phyloP scores from a whole-genome alignment of 2,329 filamentous ascomycete species.

The Rhynchosporium agropyri region DNA sequence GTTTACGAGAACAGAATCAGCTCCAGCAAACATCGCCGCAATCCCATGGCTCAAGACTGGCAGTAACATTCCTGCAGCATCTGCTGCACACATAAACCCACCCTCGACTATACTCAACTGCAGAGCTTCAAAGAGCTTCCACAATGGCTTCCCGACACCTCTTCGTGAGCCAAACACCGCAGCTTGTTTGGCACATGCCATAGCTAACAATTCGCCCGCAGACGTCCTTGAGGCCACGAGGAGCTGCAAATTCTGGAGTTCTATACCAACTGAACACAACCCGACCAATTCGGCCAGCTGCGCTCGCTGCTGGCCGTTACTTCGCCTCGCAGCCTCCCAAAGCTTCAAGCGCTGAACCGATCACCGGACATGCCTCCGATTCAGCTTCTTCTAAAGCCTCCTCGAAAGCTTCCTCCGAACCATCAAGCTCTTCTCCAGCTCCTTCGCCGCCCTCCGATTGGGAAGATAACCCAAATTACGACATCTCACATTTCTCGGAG shows the following conservation, averaged over 20 bases:
- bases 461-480: conserved; percentile 74
- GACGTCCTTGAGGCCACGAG: conserved; percentile 21
- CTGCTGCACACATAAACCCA: conserved; percentile 35
- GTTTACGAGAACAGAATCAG: neutral
- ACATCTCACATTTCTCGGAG: conserved; percentile 74
- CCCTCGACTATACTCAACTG: conserved; percentile 6
- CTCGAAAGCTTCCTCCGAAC: conserved; percentile 18
- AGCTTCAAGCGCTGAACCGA: conserved; percentile 18
- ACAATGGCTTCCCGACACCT: conserved; percentile 38
- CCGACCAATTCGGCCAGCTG: conserved; percentile 12
- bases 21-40: conserved; percentile 18
- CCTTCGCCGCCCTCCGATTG: conserved; percentile 49
- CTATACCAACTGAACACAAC: neutral
- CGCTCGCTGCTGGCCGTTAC: conserved; percentile 17
- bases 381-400: conserved; percentile 23
- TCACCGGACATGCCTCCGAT: conserved; percentile 27
- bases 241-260: conserved; percentile 4
- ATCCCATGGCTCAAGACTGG: conserved; percentile 36
- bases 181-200: conserved; percentile 20
- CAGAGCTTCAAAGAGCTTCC: conserved; percentile 1
- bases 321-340: conserved; percentile 30
- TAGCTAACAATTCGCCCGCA: conserved; percentile 28
- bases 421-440: conserved; percentile 23
- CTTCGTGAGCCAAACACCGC: conserved; percentile 32
- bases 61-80: conserved; percentile 41